Evolutionary conservation across 371 early-diverging fungal genomes (phyloP).

Genomic region (Apophysomyces trapeziformis): DNA sequence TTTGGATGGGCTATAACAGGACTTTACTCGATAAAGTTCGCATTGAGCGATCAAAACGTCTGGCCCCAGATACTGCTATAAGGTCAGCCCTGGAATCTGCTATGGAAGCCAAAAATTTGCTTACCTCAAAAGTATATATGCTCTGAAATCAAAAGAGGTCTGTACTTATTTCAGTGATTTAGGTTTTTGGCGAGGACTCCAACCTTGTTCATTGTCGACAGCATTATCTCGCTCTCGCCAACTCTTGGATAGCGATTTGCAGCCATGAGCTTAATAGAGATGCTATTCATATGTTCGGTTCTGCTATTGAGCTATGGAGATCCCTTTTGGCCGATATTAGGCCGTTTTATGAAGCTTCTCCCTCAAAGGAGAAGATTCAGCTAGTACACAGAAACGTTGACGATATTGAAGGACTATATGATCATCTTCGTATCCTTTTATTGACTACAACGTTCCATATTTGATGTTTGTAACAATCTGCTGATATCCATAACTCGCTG

Average conservation of each 20-base stretch:
- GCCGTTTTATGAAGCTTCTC: conserved; percentile 13
- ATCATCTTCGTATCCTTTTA: conserved; percentile 35
- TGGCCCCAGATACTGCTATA: background rate
- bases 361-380: conserved; percentile 23
- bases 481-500: background rate
- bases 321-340: conserved; percentile 1
- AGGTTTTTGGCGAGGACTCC: conserved; percentile 42
- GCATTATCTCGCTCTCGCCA: conserved; percentile 62
- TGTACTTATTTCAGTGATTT: background rate
- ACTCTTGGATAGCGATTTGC: conserved; percentile 63
- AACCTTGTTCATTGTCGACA: conserved; percentile 48
- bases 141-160: background rate
- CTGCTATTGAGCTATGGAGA: background rate
- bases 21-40: conserved; percentile 27
- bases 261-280: conserved; percentile 30
- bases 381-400: conserved; percentile 30
- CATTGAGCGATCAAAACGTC: conserved; percentile 25
- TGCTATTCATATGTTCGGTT: conserved; percentile 17
- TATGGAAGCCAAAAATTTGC: conserved; percentile 24
- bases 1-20: conserved; percentile 10
- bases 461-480: background rate
- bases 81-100: conserved; percentile 27
- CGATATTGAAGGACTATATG: conserved; percentile 44
- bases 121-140: conserved; percentile 26
- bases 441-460: background rate